A percentile compares a stretch with the other conserved stretches of the same genome.
Evolutionary conservation across 352 stramenopile genomes (phyloP).

Genomic region (Globisporangium alternatum): DNA sequence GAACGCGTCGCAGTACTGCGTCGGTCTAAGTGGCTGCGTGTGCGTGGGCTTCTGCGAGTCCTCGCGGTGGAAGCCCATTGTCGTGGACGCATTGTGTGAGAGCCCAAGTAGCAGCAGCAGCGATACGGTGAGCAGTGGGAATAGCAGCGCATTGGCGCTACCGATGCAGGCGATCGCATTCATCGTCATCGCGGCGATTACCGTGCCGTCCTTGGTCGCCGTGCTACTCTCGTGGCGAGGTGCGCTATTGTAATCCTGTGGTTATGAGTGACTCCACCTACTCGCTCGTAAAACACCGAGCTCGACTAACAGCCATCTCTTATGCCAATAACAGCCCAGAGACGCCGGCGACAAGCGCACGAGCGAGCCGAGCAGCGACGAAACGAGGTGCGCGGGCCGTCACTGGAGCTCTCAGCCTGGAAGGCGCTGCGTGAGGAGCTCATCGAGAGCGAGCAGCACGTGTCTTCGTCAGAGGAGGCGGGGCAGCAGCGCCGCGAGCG

Average conservation of each 20-base stretch:
- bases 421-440: conserved; percentile 25
- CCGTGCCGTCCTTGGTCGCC: not conserved
- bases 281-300: no score
- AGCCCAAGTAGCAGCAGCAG: conserved; percentile 9
- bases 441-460: conserved; percentile 18
- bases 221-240: conserved; percentile 16
- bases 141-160: not conserved
- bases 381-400: conserved; percentile 1
- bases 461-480: not conserved
- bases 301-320: no score
- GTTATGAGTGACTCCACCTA: no score
- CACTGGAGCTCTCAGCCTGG: conserved; percentile 16
- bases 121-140: not conserved
- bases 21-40: conserved; percentile 30
- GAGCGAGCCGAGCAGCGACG: not conserved
- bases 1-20: conserved; percentile 27
- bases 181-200: conserved; percentile 8
- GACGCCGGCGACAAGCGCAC: not conserved
- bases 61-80: conserved; percentile 17
- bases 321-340: not conserved
- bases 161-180: conserved; percentile 11
- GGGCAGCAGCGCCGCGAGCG: not conserved
- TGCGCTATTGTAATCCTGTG: not conserved
- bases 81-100: conserved; percentile 20
- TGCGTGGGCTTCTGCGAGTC: conserved; percentile 41